Conservation (phyloP, 345 rosid species). For the Euphorbia pulcherrima region DNA sequence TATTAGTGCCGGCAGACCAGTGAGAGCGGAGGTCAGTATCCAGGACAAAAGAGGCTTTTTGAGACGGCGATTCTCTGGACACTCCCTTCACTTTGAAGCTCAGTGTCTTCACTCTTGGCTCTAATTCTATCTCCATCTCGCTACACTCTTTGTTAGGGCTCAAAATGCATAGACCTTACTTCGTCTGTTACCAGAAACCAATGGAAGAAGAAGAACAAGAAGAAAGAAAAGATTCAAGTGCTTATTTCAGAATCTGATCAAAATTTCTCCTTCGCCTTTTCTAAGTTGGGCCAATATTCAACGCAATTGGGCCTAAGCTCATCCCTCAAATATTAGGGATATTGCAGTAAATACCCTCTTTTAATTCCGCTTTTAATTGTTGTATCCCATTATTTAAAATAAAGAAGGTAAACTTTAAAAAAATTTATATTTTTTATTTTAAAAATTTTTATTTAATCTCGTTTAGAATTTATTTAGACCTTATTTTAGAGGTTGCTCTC, state of each 20-base stretch:
- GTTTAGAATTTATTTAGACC: too few relatives aligned
- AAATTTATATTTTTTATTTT: too few relatives aligned
- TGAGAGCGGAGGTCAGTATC: constrained; percentile 79
- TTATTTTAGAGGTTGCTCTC: too few relatives aligned
- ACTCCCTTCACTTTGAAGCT: constrained; percentile 68
- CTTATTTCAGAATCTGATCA: neutral
- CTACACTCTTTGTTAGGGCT: neutral
- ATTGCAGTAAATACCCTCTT: too few relatives aligned
- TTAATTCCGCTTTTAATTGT: too few relatives aligned
- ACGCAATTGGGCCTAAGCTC: neutral
- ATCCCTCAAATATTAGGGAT: neutral
- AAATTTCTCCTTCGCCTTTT: neutral
- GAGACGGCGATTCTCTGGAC: constrained; percentile 74
- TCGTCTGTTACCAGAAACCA: neutral
- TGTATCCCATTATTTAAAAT: too few relatives aligned
- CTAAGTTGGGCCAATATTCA: neutral
- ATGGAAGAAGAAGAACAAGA: neutral
- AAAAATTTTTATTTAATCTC: too few relatives aligned
- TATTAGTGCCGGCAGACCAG: constrained; percentile 85
- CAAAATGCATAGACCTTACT: neutral
- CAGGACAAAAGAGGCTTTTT: constrained; percentile 65
- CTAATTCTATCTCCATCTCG: constrained; percentile 69
- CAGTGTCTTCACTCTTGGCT: constrained; percentile 61
- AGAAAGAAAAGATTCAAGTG: neutral
- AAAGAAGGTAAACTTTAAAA: too few relatives aligned